phyloP scores from a whole-genome alignment of 2,329 filamentous ascomycete species.

The Alternaria infectoria region DNA sequence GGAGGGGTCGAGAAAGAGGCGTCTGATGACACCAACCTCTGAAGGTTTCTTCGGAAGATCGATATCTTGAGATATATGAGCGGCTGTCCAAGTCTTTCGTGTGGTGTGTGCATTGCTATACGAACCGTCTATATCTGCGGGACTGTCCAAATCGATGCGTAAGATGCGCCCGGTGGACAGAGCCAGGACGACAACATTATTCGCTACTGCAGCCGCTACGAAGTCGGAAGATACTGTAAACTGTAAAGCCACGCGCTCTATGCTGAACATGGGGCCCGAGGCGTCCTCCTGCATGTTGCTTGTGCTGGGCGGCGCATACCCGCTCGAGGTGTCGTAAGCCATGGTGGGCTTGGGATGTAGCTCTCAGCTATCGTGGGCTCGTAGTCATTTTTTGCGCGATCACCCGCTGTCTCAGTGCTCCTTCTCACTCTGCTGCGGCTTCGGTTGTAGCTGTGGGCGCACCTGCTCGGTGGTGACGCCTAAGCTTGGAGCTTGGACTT shows the following conservation, averaged over 20 bases:
- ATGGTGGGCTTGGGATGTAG: conserved; percentile 52
- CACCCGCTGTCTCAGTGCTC: conserved; percentile 14
- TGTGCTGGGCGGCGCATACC: conserved; percentile 73
- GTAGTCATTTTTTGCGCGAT: conserved; percentile 18
- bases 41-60: conserved; percentile 92
- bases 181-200: conserved; percentile 93
- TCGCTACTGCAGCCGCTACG: conserved; percentile 93
- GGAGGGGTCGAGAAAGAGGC: conserved; percentile 96
- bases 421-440: neutral
- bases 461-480: conserved; percentile 5
- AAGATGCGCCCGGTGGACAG: conserved; percentile 91
- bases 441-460: conserved; percentile 6
- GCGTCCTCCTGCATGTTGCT: conserved; percentile 65
- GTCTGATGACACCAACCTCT: conserved; percentile 89
- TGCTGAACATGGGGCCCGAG: conserved; percentile 87
- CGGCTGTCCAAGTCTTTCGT: neutral
- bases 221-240: conserved; percentile 96
- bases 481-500: conserved; percentile 13
- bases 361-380: conserved; percentile 16
- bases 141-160: conserved; percentile 90
- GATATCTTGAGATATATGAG: conserved; percentile 69
- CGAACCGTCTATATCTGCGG: conserved; percentile 84
- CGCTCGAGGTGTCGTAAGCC: conserved; percentile 73
- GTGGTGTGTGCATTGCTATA: conserved; percentile 7
- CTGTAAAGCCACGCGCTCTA: conserved; percentile 89